Base-by-base conservation (phyloP, 257 asterid species). In the Penstemon davidsonii region DNA sequence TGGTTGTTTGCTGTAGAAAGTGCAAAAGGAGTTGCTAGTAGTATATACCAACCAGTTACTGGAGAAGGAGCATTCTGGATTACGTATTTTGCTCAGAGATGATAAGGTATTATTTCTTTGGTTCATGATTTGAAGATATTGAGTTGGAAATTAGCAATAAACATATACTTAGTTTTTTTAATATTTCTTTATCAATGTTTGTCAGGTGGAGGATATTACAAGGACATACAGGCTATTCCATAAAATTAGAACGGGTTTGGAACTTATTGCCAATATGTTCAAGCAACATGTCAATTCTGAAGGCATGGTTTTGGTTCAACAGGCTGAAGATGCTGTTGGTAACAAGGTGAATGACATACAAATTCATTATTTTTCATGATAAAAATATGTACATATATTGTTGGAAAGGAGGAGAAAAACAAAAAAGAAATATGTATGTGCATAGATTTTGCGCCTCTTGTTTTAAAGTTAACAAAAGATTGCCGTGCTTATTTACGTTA, bases 51-150 rank as follows among this genome's bases (percentile, higher is more conserved):
- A 60, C 44, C 87, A 83, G 41, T 64, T 87, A 73, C 76, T 87
- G 56, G 86, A 81, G 58, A 85, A 87, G 77, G 88, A 86, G 76
- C 78, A 84, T 57, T 82, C 95, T 61, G 95, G 95, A 62, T 78
- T 83, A 49, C 82, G 75, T 63, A 82, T 73, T n/a, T 67, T 86
- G 77, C 88, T 87, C 50, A 76, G 74, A 58, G 81, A 85, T 60
- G 87, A 81, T 58, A 87, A 80, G 88, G 92, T 81, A 73, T 44
- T 65, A 8, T 44, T 19, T 33, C 10, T 55, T 55, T 46, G 50
- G 60, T 44, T 40, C 42, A 7, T 51, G 40, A 39, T 10, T 40
- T 60, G 49, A 44, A 60, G 25, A 42, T 37, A 25, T 63, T 60
- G 5, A 65, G 4, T 38, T 19, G 6, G 4, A 42, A 56, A 11